Evolutionary conservation across 306 rosid species (phyloP).

Genomic region (Canavalia ensiformis): DNA sequence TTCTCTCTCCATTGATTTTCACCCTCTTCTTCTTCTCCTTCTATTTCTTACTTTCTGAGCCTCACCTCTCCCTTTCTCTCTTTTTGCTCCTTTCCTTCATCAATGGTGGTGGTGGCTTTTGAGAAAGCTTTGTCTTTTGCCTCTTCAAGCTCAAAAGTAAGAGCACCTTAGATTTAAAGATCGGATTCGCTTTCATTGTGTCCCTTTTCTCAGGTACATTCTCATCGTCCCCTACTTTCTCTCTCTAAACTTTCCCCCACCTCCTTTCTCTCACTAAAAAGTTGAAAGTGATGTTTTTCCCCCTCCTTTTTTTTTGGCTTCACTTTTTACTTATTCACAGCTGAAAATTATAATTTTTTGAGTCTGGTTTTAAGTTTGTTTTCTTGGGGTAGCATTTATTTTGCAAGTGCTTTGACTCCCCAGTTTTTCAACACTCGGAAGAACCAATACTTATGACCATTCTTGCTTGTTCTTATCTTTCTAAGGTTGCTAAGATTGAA

Average conservation of each 20-base stretch:
- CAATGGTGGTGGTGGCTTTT: conserved; percentile 53
- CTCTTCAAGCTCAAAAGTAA: conserved; percentile 57
- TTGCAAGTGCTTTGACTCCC: conserved; percentile 63
- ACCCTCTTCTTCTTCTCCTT: conserved; percentile 42
- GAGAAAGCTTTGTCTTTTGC: conserved; percentile 58
- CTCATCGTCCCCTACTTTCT: conserved; percentile 50
- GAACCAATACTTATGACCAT: conserved; percentile 32
- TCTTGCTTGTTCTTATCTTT: conserved; percentile 20
- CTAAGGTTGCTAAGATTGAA: conserved; percentile 44
- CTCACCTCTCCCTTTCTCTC: conserved; percentile 27
- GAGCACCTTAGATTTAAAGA: conserved; percentile 59
- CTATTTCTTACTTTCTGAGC: conserved; percentile 47
- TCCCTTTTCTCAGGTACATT: conserved; percentile 68
- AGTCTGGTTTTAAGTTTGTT: conserved; percentile 49
- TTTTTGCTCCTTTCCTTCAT: conserved; percentile 19
- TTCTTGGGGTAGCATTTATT: conserved; percentile 19
- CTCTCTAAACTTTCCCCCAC: conserved; percentile 45
- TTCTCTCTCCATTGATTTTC: conserved; percentile 37
- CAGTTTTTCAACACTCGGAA: conserved; percentile 60
- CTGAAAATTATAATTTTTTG: conserved; percentile 44
- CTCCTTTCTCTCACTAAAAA: conserved; percentile 50
- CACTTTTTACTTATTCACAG: not conserved
- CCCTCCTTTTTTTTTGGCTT: not conserved
- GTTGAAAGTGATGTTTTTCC: conserved; percentile 45
- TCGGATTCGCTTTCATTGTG: conserved; percentile 67